Evolutionary conservation across 768 basidiomycete species (phyloP), one percentile per base, ranked within the genome.

Genomic region (Termitomyces sp.): DNA sequence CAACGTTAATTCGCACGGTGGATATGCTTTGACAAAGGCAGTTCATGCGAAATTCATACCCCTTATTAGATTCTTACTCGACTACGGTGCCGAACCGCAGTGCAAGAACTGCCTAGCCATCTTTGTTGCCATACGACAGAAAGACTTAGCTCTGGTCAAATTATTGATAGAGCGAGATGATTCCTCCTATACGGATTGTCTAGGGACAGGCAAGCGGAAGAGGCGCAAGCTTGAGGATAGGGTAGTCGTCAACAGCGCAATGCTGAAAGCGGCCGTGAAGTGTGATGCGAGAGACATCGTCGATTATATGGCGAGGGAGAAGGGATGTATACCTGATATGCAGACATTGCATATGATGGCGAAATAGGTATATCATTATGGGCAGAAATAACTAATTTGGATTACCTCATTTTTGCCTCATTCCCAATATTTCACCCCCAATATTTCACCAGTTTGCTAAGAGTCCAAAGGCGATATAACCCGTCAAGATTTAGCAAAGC

Each of bases 1-100:
- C 1, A 76, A 86, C 36, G 69, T 81, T 12, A 85, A 96, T 71
- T 83, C 90, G 8, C 80, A 91, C 71, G 79, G 83, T 3, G 96
- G 95, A 1, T 97, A 95, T 68, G 87, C 89, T 0, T 84, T 97
- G 45, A 86, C 86, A 15, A 86, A 84, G 65, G 93, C 95, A 1
- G 91, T 94, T 1, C 79, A 87, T 42, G 85, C 83, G 0, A 76
- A 77, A 25, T 87, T 88, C 63, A 58, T 79, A 1, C 85, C 87
- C 3, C 82, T 97, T 8, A 77, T 94, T 1, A 76, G 72, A 29
- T 87, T 92, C 65, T 79, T 98, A 15, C 84, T 97, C 53, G 75
- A 77, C 3, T 76, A 86, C 20, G 89, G 86, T 3, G 94, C 92
- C 0, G 88, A 87, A 11, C 94, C 95, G 0, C 68, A 68, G 5